phyloP scores from a whole-genome alignment of 2,329 filamentous ascomycete genomes.

The Conoideocrella luteorostrata region DNA sequence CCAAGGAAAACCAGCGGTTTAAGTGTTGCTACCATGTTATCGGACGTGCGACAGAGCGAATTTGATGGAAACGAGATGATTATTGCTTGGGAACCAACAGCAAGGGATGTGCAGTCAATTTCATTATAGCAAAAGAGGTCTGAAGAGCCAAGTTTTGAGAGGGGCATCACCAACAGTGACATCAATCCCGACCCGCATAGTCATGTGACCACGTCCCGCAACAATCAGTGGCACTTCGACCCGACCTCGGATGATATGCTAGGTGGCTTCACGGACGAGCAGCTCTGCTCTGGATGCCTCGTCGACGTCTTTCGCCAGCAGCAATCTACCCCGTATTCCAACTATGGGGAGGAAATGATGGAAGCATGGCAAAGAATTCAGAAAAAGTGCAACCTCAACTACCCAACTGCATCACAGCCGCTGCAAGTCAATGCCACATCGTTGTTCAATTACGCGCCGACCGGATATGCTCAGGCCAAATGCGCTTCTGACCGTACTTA shows the following conservation, averaged over 20 bases:
- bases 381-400: conserved; percentile 1
- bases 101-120: no score
- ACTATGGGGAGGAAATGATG: conserved; percentile 1
- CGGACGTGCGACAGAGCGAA: no score
- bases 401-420: conserved; percentile 2
- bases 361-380: conserved; percentile 1
- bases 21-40: no score
- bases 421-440: conserved; percentile 4
- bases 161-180: no score
- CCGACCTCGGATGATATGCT: not conserved
- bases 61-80: no score
- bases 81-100: no score
- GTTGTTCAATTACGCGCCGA: conserved; percentile 2
- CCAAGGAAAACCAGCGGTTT: no score
- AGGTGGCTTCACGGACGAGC: not conserved
- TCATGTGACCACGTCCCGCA: no score
- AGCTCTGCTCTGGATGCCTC: not conserved
- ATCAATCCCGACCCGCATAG: no score
- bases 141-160: no score
- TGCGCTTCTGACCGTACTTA: conserved; percentile 1
- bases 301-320: conserved; percentile 1
- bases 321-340: conserved; percentile 1
- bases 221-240: no score
- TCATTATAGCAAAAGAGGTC: no score
- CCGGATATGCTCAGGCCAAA: conserved; percentile 1